phyloP scores from a whole-genome alignment of 768 basidiomycete species.

The Tricholoma sp. region DNA sequence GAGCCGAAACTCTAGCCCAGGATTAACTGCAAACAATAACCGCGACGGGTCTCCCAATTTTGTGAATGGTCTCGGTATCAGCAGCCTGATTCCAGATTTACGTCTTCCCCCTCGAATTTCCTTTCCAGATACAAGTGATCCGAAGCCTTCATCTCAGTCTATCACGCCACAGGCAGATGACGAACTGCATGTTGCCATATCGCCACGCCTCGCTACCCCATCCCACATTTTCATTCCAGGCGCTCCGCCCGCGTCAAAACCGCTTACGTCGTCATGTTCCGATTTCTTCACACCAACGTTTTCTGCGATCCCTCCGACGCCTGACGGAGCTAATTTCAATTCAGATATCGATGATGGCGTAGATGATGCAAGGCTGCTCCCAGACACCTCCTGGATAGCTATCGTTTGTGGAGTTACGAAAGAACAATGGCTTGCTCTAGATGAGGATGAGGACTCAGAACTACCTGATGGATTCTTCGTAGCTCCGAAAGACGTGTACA shows the following conservation, averaged over 20 bases:
- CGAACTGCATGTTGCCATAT: conserved; percentile 9
- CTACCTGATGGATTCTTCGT: conserved; percentile 71
- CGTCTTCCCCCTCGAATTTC: not conserved
- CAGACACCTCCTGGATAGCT: conserved; percentile 71
- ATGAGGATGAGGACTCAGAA: conserved; percentile 25
- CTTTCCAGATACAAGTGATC: conserved; percentile 3
- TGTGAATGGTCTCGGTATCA: conserved; percentile 4
- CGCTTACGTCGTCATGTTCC: not conserved
- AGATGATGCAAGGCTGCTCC: conserved; percentile 40
- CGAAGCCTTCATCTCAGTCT: conserved; percentile 2
- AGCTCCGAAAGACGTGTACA: conserved; percentile 73
- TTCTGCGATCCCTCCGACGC: conserved; percentile 33
- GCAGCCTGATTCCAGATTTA: conserved; percentile 1
- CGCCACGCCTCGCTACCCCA: conserved; percentile 40
- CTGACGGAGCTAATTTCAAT: conserved; percentile 13
- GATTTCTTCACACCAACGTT: conserved; percentile 12
- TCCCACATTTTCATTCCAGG: conserved; percentile 57
- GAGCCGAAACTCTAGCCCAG: conserved; percentile 12
- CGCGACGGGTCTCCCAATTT: not conserved
- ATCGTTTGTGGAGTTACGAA: conserved; percentile 73
- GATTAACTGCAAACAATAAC: not conserved
- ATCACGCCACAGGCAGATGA: conserved; percentile 5
- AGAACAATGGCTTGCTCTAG: conserved; percentile 39
- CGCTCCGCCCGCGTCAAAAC: conserved; percentile 46
- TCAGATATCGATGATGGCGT: not conserved